Conservation (phyloP, 352 stramenopile species). For the Phytopythium chamaehyphon region DNA sequence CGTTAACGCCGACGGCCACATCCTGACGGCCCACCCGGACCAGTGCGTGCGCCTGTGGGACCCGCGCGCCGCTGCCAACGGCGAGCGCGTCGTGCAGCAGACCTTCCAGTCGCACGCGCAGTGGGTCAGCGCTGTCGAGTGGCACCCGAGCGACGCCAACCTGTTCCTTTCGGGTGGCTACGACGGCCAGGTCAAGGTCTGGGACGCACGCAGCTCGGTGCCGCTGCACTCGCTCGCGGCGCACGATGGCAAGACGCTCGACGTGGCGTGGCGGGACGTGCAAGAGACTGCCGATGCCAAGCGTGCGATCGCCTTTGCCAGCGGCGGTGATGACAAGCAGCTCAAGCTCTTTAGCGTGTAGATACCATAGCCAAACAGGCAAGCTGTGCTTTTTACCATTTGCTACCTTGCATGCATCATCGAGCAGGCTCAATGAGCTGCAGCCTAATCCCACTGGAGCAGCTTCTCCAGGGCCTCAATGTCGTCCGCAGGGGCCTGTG, state of each 20-base stretch:
- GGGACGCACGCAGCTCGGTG: slow-evolving; percentile 70
- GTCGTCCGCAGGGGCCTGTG: slow-evolving; percentile 70
- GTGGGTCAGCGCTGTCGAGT: slow-evolving; percentile 77
- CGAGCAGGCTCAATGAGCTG: no score
- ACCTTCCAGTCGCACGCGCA: slow-evolving; percentile 84
- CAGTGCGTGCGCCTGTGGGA: slow-evolving; percentile 83
- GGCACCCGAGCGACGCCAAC: slow-evolving; percentile 54
- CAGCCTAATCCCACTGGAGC: slow-evolving; percentile 66
- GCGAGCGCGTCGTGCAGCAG: slow-evolving; percentile 69
- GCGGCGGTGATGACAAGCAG: slow-evolving; percentile 82
- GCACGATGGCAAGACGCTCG: slow-evolving; percentile 73
- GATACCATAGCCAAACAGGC: slow-evolving; percentile 9
- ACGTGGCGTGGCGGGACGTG: slow-evolving; percentile 50
- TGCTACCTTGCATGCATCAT: no score
- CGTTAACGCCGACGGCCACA: slow-evolving; percentile 51
- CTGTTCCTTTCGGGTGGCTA: slow-evolving; percentile 77
- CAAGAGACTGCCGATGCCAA: slow-evolving; percentile 12
- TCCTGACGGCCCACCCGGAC: slow-evolving; percentile 79
- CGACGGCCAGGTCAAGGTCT: slow-evolving; percentile 78
- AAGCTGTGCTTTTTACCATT: no score
- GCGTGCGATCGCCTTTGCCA: slow-evolving; percentile 50
- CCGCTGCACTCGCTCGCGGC: slow-evolving; percentile 73
- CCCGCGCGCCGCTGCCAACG: slow-evolving; percentile 54
- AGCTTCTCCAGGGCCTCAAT: slow-evolving; percentile 86
- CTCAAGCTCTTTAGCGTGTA: slow-evolving; percentile 86